Evolutionary conservation across 805 yeast species (phyloP), one percentile per base, ranked within the genome.

Genomic region (Yarrowia sp.): DNA sequence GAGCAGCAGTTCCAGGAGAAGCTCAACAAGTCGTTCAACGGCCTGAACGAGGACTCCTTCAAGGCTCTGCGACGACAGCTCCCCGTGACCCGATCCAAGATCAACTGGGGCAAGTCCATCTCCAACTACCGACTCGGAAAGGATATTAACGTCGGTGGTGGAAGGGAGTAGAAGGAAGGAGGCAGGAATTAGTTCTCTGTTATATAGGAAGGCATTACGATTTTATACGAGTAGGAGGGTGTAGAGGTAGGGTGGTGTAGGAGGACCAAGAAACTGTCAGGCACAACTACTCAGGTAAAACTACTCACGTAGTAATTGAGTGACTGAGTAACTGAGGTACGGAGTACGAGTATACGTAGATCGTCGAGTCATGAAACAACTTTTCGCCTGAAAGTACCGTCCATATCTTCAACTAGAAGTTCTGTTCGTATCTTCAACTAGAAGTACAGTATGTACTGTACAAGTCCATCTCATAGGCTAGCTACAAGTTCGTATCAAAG

Each of bases 21-120:
- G 55, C 79, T 93, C 69, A 85, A 90, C 73, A 82, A 80, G 69
- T 83, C 89, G 70, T 90, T 94, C 74, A 81, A 84, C 40, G 85
- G 86, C 38, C 83, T 94, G 75, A 94, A 94, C 77, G 97, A 92
- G 72, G 83, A 83, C 67, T 85, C 87, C 71, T 94, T 95, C 81
- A 95, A 94, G 79, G 84, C 85, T 70, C 83, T 94, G 73, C 86
- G 99, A 80, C 88, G 99, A 78, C 91, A 91, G 77, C 82, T 94
- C 71, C 99, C 99, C 8, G 88, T 94, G 22, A 94, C 97, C 22
- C 85, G 97, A 76, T 85, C 97, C 16, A 92, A 90, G 77, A 89
- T 94, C 74, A 91, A 91, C 77, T 94, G 99, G 99, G 97, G 97
- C 40, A 90, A 86, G 75, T 91, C 97, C 11, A 91, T 92, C 73